phyloP scores from a whole-genome alignment of 352 stramenopile genomes.

The Phytophthora idaei region DNA sequence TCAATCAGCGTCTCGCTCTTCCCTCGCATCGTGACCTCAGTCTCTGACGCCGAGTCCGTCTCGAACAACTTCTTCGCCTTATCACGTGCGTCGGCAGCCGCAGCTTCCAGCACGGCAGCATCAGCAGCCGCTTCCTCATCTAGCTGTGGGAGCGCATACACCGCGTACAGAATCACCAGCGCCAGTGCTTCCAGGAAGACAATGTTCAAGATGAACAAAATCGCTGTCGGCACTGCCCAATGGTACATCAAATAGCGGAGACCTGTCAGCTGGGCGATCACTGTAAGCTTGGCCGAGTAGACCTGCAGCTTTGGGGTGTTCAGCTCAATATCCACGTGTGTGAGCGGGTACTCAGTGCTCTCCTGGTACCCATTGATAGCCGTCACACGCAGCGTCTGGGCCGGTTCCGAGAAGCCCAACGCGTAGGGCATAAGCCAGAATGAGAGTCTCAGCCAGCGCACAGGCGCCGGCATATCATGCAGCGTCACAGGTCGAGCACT shows the following conservation, averaged over 20 bases:
- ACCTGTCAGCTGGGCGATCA: slow-evolving; percentile 82
- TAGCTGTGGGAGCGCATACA: slow-evolving; percentile 60
- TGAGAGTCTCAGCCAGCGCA: slow-evolving; percentile 51
- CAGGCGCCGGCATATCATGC: slow-evolving; percentile 60
- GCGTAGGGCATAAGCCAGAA: slow-evolving; percentile 63
- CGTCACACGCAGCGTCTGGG: slow-evolving; percentile 56
- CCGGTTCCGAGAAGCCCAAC: slow-evolving; percentile 59
- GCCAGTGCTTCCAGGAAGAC: slow-evolving; percentile 70
- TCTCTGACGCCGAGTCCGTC: slow-evolving; percentile 14
- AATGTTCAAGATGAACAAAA: slow-evolving; percentile 81
- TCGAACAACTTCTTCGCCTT: slow-evolving; percentile 36
- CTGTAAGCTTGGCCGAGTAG: slow-evolving; percentile 74
- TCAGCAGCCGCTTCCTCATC: slow-evolving; percentile 29
- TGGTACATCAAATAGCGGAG: slow-evolving; percentile 89
- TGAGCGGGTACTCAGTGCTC: slow-evolving; percentile 56
- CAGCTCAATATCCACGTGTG: slow-evolving; percentile 52
- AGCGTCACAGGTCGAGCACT: slow-evolving; percentile 70
- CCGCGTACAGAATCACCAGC: slow-evolving; percentile 70
- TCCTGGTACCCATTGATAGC: slow-evolving; percentile 78
- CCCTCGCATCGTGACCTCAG: slow-evolving; percentile 31
- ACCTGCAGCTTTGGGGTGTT: slow-evolving; percentile 78
- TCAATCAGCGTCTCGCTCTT: slow-evolving; percentile 45
- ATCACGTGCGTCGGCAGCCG: slow-evolving; percentile 26
- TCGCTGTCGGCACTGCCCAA: slow-evolving; percentile 74
- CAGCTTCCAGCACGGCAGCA: slow-evolving; percentile 25